Evolutionary conservation across 148 eudicot genomes (phyloP).

Genomic region (Suaeda aralocaspica): DNA sequence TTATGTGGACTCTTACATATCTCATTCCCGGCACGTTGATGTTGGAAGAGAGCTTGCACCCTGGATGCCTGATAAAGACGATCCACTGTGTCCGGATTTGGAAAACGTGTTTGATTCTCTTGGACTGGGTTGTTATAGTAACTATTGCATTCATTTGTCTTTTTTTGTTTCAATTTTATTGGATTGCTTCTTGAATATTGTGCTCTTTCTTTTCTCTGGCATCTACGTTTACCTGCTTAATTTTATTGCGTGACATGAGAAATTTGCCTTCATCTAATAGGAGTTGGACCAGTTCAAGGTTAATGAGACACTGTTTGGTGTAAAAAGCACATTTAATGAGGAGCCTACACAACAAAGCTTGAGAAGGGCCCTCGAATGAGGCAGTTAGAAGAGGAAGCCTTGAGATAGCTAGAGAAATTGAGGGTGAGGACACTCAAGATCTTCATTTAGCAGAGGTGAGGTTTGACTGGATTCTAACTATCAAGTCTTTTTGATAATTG

Average conservation of each 20-base stretch:
- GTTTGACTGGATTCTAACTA: constrained; percentile 20
- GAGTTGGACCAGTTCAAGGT: constrained; percentile 96
- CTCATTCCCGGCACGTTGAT: constrained; percentile 67
- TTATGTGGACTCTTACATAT: constrained; percentile 86
- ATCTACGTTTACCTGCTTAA: constrained; percentile 3
- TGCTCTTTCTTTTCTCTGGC: neutral
- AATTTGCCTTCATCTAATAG: constrained; percentile 26
- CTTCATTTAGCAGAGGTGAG: constrained; percentile 95
- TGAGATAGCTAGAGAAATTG: constrained; percentile 94
- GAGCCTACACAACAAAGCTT: constrained; percentile 97
- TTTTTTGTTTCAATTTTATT: neutral
- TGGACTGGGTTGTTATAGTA: constrained; percentile 67
- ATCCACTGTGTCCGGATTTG: constrained; percentile 63
- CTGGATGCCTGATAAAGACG: constrained; percentile 87
- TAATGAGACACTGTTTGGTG: constrained; percentile 87
- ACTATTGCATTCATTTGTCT: constrained; percentile 14
- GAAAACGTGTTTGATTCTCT: constrained; percentile 67
- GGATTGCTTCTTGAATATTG: neutral
- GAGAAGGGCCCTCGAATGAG: constrained; percentile 85
- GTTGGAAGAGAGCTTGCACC: constrained; percentile 73
- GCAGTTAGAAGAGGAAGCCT: constrained; percentile 78
- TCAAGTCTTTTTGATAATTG: too few species aligned
- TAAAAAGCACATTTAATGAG: constrained; percentile 93
- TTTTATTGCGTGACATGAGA: constrained; percentile 16
- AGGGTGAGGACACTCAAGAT: constrained; percentile 89